Percentiles rank a stretch among this genome's conserved stretches.
Conservation (phyloP, 1,284 basidiomycete species). For the Fomitiporia mediterranea region DNA sequence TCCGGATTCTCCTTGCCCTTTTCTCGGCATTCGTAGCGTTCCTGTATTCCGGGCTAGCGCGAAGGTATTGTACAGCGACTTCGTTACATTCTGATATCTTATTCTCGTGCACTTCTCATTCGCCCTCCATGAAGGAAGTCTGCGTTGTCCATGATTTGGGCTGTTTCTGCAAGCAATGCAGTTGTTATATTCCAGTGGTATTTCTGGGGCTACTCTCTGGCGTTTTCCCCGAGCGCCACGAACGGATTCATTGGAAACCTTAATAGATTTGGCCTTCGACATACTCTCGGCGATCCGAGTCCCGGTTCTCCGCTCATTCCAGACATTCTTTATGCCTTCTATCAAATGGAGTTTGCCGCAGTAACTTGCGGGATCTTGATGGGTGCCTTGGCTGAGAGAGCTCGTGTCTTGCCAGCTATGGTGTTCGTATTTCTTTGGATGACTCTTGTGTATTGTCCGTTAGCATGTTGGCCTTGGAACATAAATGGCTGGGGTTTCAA, state of each 20-base stretch:
- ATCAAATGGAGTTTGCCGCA: slow-evolving; percentile 85
- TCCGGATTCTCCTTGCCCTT: neutral
- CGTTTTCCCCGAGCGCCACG: slow-evolving; percentile 72
- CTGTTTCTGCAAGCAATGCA: slow-evolving; percentile 65
- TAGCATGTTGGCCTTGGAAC: slow-evolving; percentile 78
- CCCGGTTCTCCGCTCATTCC: slow-evolving; percentile 72
- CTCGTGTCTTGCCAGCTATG: slow-evolving; percentile 83
- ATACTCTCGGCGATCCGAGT: slow-evolving; percentile 74
- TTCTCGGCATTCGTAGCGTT: slow-evolving; percentile 44
- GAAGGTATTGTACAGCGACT: too few relatives aligned
- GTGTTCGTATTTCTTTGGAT: slow-evolving; percentile 86
- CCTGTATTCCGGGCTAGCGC: slow-evolving; percentile 83
- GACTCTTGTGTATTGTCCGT: slow-evolving; percentile 79
- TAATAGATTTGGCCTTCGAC: slow-evolving; percentile 60
- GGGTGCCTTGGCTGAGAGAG: slow-evolving; percentile 85
- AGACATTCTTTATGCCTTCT: slow-evolving; percentile 76
- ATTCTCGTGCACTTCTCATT: too few relatives aligned
- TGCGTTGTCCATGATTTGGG: slow-evolving; percentile 66
- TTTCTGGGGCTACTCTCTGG: slow-evolving; percentile 81
- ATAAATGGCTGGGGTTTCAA: slow-evolving; percentile 82
- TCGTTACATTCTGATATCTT: too few relatives aligned
- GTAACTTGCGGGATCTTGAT: slow-evolving; percentile 74
- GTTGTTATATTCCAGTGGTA: slow-evolving; percentile 89
- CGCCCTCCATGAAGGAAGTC: too few relatives aligned
- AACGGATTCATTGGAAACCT: slow-evolving; percentile 81